Evolutionary conservation across 805 yeast species (phyloP), one percentile per base, ranked within the genome.

Genomic region (Hanseniaspora singularis): DNA sequence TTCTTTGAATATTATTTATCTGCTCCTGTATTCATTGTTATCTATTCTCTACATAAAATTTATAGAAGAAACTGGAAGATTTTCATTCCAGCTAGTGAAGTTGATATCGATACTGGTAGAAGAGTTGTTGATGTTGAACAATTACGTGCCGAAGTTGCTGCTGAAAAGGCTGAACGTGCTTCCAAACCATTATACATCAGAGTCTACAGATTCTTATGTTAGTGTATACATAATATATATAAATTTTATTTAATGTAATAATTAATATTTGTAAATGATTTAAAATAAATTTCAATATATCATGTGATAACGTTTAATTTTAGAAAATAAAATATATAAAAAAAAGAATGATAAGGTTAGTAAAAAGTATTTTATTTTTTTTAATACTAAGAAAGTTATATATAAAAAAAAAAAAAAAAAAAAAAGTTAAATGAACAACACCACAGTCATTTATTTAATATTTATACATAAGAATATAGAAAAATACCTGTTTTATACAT

Each of bases 1-100:
- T 84, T 84, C 69, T 84, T 84, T 68, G 64, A 71, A 58, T 66
- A 74, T 20, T 83, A 78, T 62, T 65, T 84, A 54, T 75, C 86
- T n/a, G 68, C 71, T 48, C 83, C 84, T n/a, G 72, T 83, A 38
- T 67, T 80, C 36, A 48, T 83, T 28, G 72, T 62, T 2, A 72
- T 76, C 63, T 79, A 71, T 62, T 19, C 72, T 15, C 72, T 66
- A 50, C 81, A 79, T 67, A 79, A 78, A 63, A 31, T 76, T 32
- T 74, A 74, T 68, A 70, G 58, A 51, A 62, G 59, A 49, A 64
- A 66, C 53, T 66, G 67, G 65, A 63, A 50, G 26, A 53, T 69
- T n/a, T 64, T 63, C 56, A 63, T 75, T 51, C 65, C 61, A n/a
- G 68, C 72, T 23, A 57, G 58, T 26, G 76, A 75, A 38, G 67